Evolutionary conservation across 75 land plant genomes (phyloP), one percentile per base, ranked within the genome.

Genomic region (Adiantum capillusveneris): DNA sequence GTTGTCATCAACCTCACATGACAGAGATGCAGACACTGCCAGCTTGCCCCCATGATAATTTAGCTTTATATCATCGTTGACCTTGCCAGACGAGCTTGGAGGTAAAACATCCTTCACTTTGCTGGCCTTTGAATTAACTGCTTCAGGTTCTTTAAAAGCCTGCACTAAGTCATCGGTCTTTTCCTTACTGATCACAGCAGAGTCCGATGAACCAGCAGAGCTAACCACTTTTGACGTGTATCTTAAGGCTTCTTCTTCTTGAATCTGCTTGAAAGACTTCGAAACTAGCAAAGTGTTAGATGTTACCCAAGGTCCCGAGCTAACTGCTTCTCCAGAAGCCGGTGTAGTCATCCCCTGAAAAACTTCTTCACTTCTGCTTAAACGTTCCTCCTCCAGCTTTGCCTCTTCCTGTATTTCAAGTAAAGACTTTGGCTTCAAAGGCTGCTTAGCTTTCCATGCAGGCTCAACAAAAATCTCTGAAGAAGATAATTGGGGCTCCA

Each of bases 341-440:
- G 2, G 12, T 17, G 17, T 21, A 46, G 18, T 17, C 22, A 46
- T 21, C 5, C 50, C 17, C 17, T 46, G 6, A 18, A 21, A 46
- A 9, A 34, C 9, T 14, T 46, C 55, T 31, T 66, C 67, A 18
- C 68, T 73, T 58, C 22, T 75, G 46, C 59, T 68, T 26, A 25
- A 11, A 44, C 80, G 84, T 56, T 87, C 84, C 14, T 19, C 55
- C 25, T 22, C 55, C 6, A 53, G 12, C 25, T 25, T 26, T 2
- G 25, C 28, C 57, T 87, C 91, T 63, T 73, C 62, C 60, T 87
- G 87, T 43, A 87, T 87, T 66, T 87, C 91, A 29, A 75, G 30
- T 24, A 87, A 74, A 14, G 91, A 83, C 39, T 87, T 87, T 31
- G 91, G 73, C 62, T 75, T 83, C 55, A 79, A 53, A 44, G 79